Percentiles rank a stretch among this genome's conserved stretches.
Evolutionary conservation across 2,329 filamentous ascomycete species (phyloP).

Genomic region (Gremmenia infestans): DNA sequence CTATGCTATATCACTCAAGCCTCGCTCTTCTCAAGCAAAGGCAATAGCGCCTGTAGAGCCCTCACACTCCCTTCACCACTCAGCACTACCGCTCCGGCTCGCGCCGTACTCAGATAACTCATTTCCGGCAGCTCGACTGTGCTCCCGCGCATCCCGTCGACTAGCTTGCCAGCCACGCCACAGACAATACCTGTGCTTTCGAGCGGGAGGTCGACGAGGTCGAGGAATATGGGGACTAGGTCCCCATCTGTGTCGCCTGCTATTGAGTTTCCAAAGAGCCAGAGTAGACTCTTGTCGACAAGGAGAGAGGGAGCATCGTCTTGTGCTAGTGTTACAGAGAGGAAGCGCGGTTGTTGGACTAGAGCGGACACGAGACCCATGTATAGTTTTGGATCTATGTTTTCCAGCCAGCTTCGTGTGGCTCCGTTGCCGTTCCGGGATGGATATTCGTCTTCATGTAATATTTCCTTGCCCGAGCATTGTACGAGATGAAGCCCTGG

Average conservation of each 20-base stretch:
- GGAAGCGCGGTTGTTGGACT: constrained; percentile 59
- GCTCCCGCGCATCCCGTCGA: constrained; percentile 50
- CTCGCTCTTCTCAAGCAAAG: constrained; percentile 25
- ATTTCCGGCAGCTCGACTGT: constrained; percentile 55
- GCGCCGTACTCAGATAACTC: constrained; percentile 84
- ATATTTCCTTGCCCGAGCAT: constrained; percentile 60
- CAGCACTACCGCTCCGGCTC: constrained; percentile 85
- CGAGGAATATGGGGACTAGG: constrained; percentile 81
- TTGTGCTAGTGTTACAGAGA: constrained; percentile 68
- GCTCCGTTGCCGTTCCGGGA: constrained; percentile 29
- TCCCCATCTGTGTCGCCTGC: constrained; percentile 69
- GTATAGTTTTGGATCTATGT: constrained; percentile 59
- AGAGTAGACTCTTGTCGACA: constrained; percentile 62
- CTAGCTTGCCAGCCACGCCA: constrained; percentile 79
- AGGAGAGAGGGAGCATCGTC: constrained; percentile 71
- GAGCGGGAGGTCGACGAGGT: constrained; percentile 72
- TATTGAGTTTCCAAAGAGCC: constrained; percentile 65
- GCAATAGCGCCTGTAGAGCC: constrained; percentile 65
- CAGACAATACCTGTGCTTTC: constrained; percentile 94
- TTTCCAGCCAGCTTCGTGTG: constrained; percentile 47
- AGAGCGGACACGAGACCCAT: constrained; percentile 58
- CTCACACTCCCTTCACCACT: constrained; percentile 66
- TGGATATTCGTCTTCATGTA: constrained; percentile 31
- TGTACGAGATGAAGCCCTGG: constrained; percentile 68
- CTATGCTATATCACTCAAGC: neutral